Evolutionary conservation across 2,329 filamentous ascomycete genomes (phyloP).

Genomic region (Apiospora saccharicola): DNA sequence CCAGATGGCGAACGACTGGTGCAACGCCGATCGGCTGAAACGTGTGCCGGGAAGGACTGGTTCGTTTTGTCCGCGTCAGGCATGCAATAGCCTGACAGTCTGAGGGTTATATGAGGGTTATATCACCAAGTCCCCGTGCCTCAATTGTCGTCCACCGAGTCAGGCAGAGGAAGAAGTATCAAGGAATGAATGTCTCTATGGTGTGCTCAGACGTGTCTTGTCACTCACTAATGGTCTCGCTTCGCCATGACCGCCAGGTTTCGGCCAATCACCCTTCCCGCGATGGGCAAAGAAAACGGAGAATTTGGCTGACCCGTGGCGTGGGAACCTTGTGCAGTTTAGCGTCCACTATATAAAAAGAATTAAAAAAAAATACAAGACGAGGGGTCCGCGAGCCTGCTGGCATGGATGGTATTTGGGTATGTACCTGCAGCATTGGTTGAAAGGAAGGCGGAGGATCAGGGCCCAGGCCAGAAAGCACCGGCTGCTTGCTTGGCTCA

Average conservation of each 20-base stretch:
- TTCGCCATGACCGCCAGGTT: neutral
- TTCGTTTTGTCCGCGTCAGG: neutral
- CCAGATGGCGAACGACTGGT: neutral
- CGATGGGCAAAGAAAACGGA: neutral
- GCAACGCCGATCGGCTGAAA: neutral
- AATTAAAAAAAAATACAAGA: neutral
- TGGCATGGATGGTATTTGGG: neutral
- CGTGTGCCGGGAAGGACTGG: neutral
- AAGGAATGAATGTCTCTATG: neutral
- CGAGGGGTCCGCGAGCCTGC: neutral
- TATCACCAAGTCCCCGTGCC: neutral
- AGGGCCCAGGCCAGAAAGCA: neutral
- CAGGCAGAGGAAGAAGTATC: neutral
- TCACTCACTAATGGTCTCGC: neutral
- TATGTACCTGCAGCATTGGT: constrained; percentile 2
- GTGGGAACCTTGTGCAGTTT: neutral
- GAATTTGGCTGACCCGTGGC: neutral
- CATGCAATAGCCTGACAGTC: neutral
- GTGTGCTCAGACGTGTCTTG: neutral
- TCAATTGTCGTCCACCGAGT: neutral
- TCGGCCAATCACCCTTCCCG: neutral
- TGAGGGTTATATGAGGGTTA: neutral
- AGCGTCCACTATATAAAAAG: neutral
- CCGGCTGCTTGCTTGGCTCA: neutral
- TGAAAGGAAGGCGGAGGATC: neutral